Conservation (phyloP, 495 filamentous ascomycete species). For the Neurospora africana region DNA sequence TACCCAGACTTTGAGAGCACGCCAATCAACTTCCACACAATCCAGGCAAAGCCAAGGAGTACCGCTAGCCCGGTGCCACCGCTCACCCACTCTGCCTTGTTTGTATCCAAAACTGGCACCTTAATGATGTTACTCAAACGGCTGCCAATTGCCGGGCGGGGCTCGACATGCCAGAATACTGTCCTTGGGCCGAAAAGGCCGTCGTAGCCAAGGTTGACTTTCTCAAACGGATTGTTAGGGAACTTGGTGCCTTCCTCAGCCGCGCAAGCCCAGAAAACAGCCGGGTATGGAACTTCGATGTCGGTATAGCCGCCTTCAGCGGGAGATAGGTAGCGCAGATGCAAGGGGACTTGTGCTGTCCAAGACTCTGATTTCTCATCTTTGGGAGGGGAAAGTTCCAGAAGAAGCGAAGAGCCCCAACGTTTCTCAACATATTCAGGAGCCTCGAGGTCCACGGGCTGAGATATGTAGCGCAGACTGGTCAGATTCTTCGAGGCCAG, state of each 20-base stretch:
- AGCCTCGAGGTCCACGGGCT: constrained; percentile 86
- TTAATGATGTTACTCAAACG: constrained; percentile 47
- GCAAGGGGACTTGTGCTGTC: constrained; percentile 73
- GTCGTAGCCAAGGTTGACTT: constrained; percentile 76
- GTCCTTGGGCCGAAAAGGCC: constrained; percentile 68
- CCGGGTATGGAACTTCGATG: constrained; percentile 56
- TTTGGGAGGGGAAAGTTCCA: constrained; percentile 57
- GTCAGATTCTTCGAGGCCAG: constrained; percentile 60
- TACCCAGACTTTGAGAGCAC: constrained; percentile 27
- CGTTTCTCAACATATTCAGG: constrained; percentile 65
- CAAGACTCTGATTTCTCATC: constrained; percentile 31
- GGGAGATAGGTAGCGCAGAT: constrained; percentile 72
- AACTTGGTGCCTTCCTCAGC: constrained; percentile 65
- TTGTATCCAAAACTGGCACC: constrained; percentile 68
- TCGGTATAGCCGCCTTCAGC: constrained; percentile 37
- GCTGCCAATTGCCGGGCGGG: constrained; percentile 30
- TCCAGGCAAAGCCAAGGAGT: constrained; percentile 62
- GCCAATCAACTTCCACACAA: constrained; percentile 53
- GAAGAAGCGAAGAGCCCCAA: constrained; percentile 74
- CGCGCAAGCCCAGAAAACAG: constrained; percentile 88
- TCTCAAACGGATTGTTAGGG: constrained; percentile 75
- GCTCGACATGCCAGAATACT: constrained; percentile 77
- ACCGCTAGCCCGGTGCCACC: constrained; percentile 60
- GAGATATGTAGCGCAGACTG: constrained; percentile 54
- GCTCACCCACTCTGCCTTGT: constrained; percentile 50